Base-by-base conservation (phyloP, 169 alveolate genomes). In the Amoebophrya sp. region DNA sequence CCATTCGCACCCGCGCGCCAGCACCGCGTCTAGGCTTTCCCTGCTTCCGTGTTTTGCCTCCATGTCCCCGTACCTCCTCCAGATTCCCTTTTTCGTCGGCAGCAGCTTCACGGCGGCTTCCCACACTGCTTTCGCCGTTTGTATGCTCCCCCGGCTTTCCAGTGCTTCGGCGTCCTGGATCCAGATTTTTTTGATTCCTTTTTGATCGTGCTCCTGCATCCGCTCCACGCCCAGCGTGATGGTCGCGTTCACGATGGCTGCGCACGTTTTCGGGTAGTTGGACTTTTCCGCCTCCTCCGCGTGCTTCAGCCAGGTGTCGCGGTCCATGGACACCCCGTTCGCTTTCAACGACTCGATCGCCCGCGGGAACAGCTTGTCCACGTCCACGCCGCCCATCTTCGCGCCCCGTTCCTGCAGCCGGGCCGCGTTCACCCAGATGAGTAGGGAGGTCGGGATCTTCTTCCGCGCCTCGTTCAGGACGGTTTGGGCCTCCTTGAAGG, bases 341-440 rank as follows among this genome's bases (percentile, higher is more conserved):
- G 90, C 90, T 38, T 88, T 31, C 58, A 93, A 41, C 58, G 70
- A 88, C 50, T 93, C 93, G 45, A 90, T 69, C 10, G 93, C 93
- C 15, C 93, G 90, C 41, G 89, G 41, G 39, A 93, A 70, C 89
- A 93, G 92, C 43, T 39, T 91, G 7, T 93, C 93, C 67, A 93
- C 92, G 67, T 90, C 40, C 10, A 15, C 69, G 18, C 67, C 67
- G 18, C 67, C 67, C n/a, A 45, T 89, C 39, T 91, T 91, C n/a
- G 92, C 92, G 39, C 91, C 93, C 58, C 92, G 91, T 41, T 98
- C 99, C 94, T 98, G 99, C 93, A 98, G 94, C 91, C 97, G 97
- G 58, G 99, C 98, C n/a, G 99, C 99, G 69, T 97, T 96, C 29
- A 98, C 97, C 99, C 99, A 98, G 70, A 98, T 97, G 39, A 96